phyloP scores from a whole-genome alignment of 148 eudicot genomes.

The Amaranthus palmeri region DNA sequence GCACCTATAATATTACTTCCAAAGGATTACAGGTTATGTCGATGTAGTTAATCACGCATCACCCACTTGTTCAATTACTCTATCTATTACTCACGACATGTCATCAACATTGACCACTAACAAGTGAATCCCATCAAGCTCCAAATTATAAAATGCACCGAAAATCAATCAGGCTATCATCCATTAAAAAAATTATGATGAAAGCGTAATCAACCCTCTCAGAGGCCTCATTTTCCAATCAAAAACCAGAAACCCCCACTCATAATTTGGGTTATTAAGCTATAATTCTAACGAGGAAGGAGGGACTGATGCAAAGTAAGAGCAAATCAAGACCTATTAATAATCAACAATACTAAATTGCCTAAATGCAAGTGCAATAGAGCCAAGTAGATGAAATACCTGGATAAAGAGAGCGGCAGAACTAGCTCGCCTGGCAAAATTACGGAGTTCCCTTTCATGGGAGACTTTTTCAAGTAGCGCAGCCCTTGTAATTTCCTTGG shows the following conservation, averaged over 20 bases:
- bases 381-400: slow-evolving; percentile 28
- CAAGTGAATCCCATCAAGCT: too few species aligned
- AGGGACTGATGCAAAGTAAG: too few species aligned
- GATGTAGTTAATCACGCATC: background rate
- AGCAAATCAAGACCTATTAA: background rate
- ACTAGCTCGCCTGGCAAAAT: slow-evolving; percentile 59
- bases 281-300: background rate
- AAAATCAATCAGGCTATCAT: too few species aligned
- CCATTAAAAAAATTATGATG: too few species aligned
- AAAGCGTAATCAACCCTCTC: background rate
- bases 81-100: background rate
- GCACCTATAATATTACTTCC: too few species aligned
- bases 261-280: background rate
- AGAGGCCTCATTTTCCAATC: background rate
- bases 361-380: background rate
- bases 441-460: slow-evolving; percentile 75
- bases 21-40: too few species aligned
- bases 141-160: too few species aligned
- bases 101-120: background rate
- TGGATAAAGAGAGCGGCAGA: slow-evolving; percentile 69
- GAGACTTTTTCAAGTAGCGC: slow-evolving; percentile 71
- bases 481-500: slow-evolving; percentile 71
- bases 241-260: background rate
- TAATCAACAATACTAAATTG: background rate
- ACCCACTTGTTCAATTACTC: background rate